Conservation (phyloP, 768 basidiomycete species). For the Lentinula sp. region DNA sequence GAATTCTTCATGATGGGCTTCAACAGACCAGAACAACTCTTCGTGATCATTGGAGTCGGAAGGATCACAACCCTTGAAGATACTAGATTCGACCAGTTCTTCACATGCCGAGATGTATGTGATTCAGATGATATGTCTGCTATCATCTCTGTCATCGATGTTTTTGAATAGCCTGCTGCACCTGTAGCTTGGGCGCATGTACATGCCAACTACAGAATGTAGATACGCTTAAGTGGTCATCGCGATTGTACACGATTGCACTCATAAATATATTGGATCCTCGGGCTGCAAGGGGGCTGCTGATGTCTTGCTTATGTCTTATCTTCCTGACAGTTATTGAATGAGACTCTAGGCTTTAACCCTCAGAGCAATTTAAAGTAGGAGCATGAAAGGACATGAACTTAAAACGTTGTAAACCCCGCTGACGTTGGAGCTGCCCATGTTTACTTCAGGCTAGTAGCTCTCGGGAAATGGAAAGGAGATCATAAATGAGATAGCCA, state of each 20-base stretch:
- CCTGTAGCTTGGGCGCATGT: not conserved
- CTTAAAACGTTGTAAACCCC: not conserved
- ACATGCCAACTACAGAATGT: not conserved
- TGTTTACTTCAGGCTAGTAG: not conserved
- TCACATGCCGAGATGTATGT: not conserved
- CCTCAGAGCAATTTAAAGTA: no score
- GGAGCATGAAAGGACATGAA: not conserved
- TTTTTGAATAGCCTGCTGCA: not conserved
- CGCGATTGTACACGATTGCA: no score
- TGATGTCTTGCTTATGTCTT: no score
- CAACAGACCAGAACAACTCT: not conserved
- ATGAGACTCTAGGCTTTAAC: not conserved
- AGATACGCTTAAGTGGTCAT: not conserved
- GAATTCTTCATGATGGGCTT: not conserved
- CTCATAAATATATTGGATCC: no score
- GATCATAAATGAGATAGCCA: not conserved
- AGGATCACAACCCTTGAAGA: not conserved
- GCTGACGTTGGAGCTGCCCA: not conserved
- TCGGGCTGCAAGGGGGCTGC: no score
- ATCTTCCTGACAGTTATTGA: no score
- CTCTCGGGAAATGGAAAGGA: not conserved
- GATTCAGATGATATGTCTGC: not conserved
- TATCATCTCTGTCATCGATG: not conserved
- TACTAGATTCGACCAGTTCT: not conserved
- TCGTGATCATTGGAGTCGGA: not conserved